phyloP scores from a whole-genome alignment of 75 land plant genomes.

The Azolla pinnata region DNA sequence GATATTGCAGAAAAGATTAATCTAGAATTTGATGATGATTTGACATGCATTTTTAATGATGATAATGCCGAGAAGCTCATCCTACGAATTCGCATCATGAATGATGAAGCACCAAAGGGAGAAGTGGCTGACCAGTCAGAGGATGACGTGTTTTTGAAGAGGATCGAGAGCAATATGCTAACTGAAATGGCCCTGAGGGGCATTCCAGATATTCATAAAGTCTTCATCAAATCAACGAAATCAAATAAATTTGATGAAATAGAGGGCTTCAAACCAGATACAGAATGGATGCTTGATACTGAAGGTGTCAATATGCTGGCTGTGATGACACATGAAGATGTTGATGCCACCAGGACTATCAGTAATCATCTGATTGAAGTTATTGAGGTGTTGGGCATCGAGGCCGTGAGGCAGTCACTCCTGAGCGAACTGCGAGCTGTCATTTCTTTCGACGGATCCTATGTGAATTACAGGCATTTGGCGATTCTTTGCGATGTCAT shows the following conservation, averaged over 20 bases:
- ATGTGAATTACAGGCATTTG: conserved; percentile 91
- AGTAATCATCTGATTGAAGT: conserved; percentile 96
- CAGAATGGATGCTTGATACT: conserved; percentile 95
- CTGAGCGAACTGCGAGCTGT: conserved; percentile 90
- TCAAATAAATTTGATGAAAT: conserved; percentile 65
- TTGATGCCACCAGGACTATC: conserved; percentile 76
- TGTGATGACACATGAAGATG: conserved; percentile 91
- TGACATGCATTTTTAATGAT: conserved; percentile 97
- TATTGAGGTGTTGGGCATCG: conserved; percentile 96
- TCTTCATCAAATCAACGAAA: conserved; percentile 73
- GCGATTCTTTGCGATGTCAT: conserved; percentile 92
- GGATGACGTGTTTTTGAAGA: conserved; percentile 93
- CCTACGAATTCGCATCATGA: conserved; percentile 87
- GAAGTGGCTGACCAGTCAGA: conserved; percentile 72
- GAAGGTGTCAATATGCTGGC: conserved; percentile 96
- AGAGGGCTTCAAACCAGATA: conserved; percentile 71
- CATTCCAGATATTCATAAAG: conserved; percentile 91
- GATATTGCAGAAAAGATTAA: conserved; percentile 96
- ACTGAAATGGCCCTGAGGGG: conserved; percentile 94
- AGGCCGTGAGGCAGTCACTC: conserved; percentile 78
- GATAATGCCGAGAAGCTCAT: conserved; percentile 96
- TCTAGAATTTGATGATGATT: conserved; percentile 89
- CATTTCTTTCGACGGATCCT: conserved; percentile 93
- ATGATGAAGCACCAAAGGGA: conserved; percentile 90
- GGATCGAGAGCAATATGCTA: conserved; percentile 92